phyloP scores from a whole-genome alignment of 306 rosid species.

The Luffa aegyptiaca region DNA sequence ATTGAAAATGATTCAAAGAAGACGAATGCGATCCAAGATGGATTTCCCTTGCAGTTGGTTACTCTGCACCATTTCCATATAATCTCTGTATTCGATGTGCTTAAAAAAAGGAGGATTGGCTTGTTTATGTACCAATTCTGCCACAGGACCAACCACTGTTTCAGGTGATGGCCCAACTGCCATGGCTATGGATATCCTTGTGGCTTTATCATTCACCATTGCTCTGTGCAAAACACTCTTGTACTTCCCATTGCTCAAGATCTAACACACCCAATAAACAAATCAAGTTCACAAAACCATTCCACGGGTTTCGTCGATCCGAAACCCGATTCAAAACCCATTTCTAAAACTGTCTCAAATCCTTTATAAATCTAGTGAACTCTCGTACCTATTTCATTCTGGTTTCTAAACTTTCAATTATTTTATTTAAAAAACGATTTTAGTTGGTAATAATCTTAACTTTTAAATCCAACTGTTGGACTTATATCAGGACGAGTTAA shows the following conservation, averaged over 20 bases:
- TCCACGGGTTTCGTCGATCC: too few relatives aligned
- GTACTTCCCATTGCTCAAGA: slow-evolving; percentile 41
- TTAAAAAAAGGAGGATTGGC: slow-evolving; percentile 15
- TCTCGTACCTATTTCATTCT: too few relatives aligned
- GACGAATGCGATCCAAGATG: slow-evolving; percentile 34
- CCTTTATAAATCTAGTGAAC: too few relatives aligned
- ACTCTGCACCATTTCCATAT: slow-evolving; percentile 28
- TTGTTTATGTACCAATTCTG: slow-evolving; percentile 15
- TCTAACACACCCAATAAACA: slow-evolving; percentile 14
- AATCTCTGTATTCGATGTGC: slow-evolving; percentile 32
- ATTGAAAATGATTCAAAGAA: background rate
- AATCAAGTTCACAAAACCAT: too few relatives aligned
- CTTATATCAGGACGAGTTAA: too few relatives aligned
- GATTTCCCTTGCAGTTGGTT: slow-evolving; percentile 22
- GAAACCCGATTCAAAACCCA: too few relatives aligned
- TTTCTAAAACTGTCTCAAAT: too few relatives aligned
- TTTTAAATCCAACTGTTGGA: too few relatives aligned
- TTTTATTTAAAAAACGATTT: too few relatives aligned
- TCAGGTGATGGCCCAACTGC: slow-evolving; percentile 47
- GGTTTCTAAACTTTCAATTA: too few relatives aligned
- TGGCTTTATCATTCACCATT: slow-evolving; percentile 24
- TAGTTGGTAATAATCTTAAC: too few relatives aligned
- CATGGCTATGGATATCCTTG: slow-evolving; percentile 36
- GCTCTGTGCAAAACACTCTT: slow-evolving; percentile 63
- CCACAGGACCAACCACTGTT: slow-evolving; percentile 17